Evolutionary conservation across 2,329 filamentous ascomycete species (phyloP), one percentile per base, ranked within the genome.

Genomic region (Bertia moriformis): DNA sequence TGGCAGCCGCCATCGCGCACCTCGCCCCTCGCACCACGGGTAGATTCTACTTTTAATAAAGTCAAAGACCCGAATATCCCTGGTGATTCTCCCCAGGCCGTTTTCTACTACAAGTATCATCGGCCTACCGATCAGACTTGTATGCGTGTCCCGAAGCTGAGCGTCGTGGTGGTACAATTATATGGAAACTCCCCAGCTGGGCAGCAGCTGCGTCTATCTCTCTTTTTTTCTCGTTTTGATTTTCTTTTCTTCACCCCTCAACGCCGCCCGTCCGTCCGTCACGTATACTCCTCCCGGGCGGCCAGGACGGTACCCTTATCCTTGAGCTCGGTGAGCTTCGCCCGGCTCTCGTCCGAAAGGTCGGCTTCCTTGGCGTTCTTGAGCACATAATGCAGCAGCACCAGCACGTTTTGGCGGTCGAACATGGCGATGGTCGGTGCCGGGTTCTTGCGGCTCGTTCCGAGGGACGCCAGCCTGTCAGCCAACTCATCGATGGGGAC

Each of bases 341-440:
- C 51, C 36, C 53, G 52, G 19, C 60, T 58, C 42, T 56, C 50
- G 2, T 59, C 45, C 1, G 63, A 52, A 45, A 74, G 48, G 4
- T 60, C 56, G 1, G n/a, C n/a, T n/a, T 55, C 51, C 0, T 60
- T 56, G 14, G 60, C 57, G 35, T 59, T 61, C 47, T 62, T 63
- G 30, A 75, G 47, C 39, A 80, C 47, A 51, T 77, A 68, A 2
- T 65, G 65, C 3, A 75, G 62, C 41, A 80, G 51, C 1, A 79
- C 69, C 17, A 80, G 54, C 0, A 65, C 71, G 43, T 80, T 80
- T 51, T 78, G 73, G 5, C 72, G 62, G 46, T 79, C 73, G 4
- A 71, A 59, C 42, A 61, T 62, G 1, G 57, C 55, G 58, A 69
- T 67, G 33, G 59, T 60, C 1, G 60, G 63, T 32, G 58, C 52